A percentile compares a stretch with the other conserved stretches of the same genome.
Conservation (phyloP, 2,329 filamentous ascomycete genomes). For the Ramichloridium luteum region DNA sequence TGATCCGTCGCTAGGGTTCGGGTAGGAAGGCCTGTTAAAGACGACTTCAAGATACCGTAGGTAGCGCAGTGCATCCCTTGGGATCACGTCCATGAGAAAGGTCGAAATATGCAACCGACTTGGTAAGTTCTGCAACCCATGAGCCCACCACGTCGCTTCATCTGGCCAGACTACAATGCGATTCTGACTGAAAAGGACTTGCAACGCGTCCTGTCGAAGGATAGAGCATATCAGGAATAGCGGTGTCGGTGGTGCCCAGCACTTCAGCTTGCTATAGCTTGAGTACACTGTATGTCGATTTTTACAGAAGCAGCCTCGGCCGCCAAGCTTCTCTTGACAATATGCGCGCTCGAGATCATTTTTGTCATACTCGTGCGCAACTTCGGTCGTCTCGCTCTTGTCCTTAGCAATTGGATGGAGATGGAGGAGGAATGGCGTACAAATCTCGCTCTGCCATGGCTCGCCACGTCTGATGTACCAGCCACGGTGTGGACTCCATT, state of each 20-base stretch:
- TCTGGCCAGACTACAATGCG: neutral
- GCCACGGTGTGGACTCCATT: conserved; percentile 1
- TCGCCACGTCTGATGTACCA: conserved; percentile 1
- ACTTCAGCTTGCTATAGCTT: conserved; percentile 1
- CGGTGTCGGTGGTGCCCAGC: neutral
- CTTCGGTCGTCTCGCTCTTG: neutral
- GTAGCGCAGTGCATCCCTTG: conserved; percentile 1
- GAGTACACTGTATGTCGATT: conserved; percentile 1
- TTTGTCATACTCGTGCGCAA: neutral
- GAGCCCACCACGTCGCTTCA: neutral
- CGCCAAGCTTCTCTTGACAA: conserved; percentile 1
- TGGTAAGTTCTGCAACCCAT: neutral
- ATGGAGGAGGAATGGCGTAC: neutral
- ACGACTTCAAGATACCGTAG: conserved; percentile 1
- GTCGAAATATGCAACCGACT: conserved; percentile 1
- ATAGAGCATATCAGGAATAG: conserved; percentile 1
- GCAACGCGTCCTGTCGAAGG: conserved; percentile 1
- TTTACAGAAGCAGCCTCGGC: conserved; percentile 1
- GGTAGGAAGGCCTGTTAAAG: neutral
- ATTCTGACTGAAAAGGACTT: conserved; percentile 1
- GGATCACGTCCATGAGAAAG: conserved; percentile 1
- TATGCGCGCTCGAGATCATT: conserved; percentile 1
- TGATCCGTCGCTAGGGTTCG: neutral
- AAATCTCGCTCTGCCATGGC: neutral
- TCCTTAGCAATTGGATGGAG: conserved; percentile 1